A percentile compares a stretch with the other conserved stretches of the same genome.
Evolutionary conservation across 2,329 filamentous ascomycete genomes (phyloP).

Genomic region (Purpureocillium lavendulum): DNA sequence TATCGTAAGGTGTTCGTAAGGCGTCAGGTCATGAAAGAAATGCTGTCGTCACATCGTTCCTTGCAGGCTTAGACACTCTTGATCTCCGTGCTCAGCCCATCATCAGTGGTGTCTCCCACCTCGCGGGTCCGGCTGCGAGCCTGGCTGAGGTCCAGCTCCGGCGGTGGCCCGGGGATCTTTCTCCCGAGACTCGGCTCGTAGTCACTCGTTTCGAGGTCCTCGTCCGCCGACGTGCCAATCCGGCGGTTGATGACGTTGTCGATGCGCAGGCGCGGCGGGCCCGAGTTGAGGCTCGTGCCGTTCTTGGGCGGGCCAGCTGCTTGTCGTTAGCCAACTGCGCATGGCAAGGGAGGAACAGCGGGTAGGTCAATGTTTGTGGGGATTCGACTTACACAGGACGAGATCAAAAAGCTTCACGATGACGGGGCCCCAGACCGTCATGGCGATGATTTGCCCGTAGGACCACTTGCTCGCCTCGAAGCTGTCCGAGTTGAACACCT

Average conservation of each 20-base stretch:
- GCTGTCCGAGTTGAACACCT: constrained; percentile 25
- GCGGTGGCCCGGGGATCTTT: neutral
- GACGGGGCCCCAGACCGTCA: constrained; percentile 29
- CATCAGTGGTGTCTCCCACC: neutral
- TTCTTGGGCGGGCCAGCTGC: constrained; percentile 29
- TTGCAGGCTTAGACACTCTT: neutral
- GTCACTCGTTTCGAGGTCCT: constrained; percentile 3
- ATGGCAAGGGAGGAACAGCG: neutral
- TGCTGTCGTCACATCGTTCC: no score
- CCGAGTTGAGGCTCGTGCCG: constrained; percentile 24
- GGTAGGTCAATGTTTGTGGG: neutral
- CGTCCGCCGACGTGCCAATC: constrained; percentile 9
- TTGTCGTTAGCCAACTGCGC: constrained; percentile 10
- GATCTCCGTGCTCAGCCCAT: constrained; percentile 1
- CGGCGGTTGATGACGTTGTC: constrained; percentile 29
- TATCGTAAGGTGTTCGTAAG: no score
- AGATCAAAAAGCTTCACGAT: constrained; percentile 30
- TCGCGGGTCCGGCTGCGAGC: neutral
- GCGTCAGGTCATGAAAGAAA: no score
- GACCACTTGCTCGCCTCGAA: constrained; percentile 26
- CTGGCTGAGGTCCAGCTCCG: constrained; percentile 1
- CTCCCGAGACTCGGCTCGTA: neutral
- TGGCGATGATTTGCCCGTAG: constrained; percentile 30
- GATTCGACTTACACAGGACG: constrained; percentile 21
- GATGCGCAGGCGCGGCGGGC: constrained; percentile 27